phyloP scores from a whole-genome alignment of 495 filamentous ascomycete genomes.

The Neurospora africana region DNA sequence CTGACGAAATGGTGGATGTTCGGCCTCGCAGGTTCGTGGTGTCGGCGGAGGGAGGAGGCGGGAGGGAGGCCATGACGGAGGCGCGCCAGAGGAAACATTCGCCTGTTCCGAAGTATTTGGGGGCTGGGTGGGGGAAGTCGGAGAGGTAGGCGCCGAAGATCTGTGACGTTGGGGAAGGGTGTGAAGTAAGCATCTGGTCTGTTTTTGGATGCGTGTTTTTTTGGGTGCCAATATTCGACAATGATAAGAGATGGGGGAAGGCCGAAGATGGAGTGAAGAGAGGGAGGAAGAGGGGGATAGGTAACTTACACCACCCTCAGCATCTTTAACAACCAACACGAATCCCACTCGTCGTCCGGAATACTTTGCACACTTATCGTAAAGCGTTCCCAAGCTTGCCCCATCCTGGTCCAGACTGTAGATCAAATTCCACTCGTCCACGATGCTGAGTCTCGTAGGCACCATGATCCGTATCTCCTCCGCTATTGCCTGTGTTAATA shows the following conservation, averaged over 20 bases:
- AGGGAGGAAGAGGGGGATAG: background rate
- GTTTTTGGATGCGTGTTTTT: background rate
- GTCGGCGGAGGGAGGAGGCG: slow-evolving; percentile 66
- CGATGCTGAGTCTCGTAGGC: slow-evolving; percentile 73
- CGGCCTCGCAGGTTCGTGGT: slow-evolving; percentile 55
- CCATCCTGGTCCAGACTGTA: slow-evolving; percentile 94
- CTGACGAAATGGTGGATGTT: slow-evolving; percentile 50
- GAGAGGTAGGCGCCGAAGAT: slow-evolving; percentile 93
- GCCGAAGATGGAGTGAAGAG: background rate
- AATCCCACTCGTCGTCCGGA: slow-evolving; percentile 68
- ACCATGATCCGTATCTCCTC: slow-evolving; percentile 91
- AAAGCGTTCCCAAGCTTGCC: slow-evolving; percentile 75
- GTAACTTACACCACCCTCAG: slow-evolving; percentile 53
- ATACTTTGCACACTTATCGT: slow-evolving; percentile 55
- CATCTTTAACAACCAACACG: slow-evolving; percentile 75
- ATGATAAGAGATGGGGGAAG: background rate
- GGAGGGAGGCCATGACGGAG: slow-evolving; percentile 47
- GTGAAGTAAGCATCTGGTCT: background rate
- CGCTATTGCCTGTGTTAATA: slow-evolving; percentile 64
- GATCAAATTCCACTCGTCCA: slow-evolving; percentile 72
- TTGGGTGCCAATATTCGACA: background rate
- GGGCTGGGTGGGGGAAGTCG: slow-evolving; percentile 65
- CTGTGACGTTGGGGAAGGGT: slow-evolving; percentile 4
- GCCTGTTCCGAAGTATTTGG: slow-evolving; percentile 88
- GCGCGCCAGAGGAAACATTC: slow-evolving; percentile 98